Evolutionary conservation across 2,329 filamentous ascomycete species (phyloP).

Genomic region (Cytospora mali): DNA sequence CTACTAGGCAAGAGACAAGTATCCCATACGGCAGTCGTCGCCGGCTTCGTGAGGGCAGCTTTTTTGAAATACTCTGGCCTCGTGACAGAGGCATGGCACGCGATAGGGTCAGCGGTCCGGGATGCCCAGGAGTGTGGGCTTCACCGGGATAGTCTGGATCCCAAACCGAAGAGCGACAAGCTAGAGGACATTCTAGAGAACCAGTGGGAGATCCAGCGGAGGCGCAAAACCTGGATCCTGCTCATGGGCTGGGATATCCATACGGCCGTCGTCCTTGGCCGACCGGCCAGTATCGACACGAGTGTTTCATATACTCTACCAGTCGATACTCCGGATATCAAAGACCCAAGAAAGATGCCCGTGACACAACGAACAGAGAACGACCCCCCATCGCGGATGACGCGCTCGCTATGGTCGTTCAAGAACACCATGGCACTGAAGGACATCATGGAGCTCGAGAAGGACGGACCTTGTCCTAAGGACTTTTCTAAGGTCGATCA

Average conservation of each 20-base stretch:
- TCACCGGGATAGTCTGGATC: conserved; percentile 56
- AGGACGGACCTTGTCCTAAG: conserved; percentile 56
- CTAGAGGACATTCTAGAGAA: conserved; percentile 56
- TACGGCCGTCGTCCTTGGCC: conserved; percentile 55
- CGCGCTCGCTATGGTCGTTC: conserved; percentile 54
- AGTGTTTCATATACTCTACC: conserved; percentile 52
- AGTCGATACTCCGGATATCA: conserved; percentile 54
- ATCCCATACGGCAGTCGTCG: conserved; percentile 58
- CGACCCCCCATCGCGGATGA: conserved; percentile 61
- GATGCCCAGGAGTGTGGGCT: conserved; percentile 66
- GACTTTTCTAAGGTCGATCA: conserved; percentile 57
- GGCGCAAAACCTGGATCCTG: conserved; percentile 59
- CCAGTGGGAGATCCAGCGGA: conserved; percentile 60
- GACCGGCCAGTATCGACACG: conserved; percentile 58
- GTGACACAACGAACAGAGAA: conserved; percentile 50
- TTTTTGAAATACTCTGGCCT: conserved; percentile 63
- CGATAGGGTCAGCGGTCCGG: conserved; percentile 57
- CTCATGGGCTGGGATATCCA: conserved; percentile 58
- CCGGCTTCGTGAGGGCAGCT: conserved; percentile 57
- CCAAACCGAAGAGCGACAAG: conserved; percentile 48
- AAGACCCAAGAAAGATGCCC: conserved; percentile 50
- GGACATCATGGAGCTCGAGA: conserved; percentile 58
- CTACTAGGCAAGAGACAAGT: conserved; percentile 61
- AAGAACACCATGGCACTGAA: conserved; percentile 52
- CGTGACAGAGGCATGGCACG: conserved; percentile 58